Conservation (phyloP, 306 rosid genomes). For the Urtica urens region DNA sequence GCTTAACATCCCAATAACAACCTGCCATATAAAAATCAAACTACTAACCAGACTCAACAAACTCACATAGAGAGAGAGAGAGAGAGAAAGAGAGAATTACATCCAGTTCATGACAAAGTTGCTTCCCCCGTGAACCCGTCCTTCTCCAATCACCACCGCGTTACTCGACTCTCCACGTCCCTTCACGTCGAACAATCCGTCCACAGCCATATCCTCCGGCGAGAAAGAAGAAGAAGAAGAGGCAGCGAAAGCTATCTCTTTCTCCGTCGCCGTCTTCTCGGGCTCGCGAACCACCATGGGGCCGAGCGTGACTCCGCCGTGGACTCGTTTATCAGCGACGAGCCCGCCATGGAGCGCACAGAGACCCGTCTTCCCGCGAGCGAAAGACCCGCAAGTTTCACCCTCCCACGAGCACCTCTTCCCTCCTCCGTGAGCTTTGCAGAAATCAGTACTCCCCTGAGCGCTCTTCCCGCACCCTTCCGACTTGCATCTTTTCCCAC, state of each 20-base stretch:
- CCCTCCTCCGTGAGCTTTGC: conserved; percentile 99
- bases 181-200: conserved; percentile 27
- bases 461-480: conserved; percentile 92
- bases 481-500: conserved; percentile 83
- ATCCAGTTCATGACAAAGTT: conserved; percentile 36
- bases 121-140: conserved; percentile 94
- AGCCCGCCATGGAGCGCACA: conserved; percentile 83
- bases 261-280: conserved; percentile 31
- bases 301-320: conserved; percentile 74
- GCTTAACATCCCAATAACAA: conserved; percentile 21
- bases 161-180: conserved; percentile 14
- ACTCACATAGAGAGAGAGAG: conserved; percentile 7
- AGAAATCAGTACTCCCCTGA: conserved; percentile 89
- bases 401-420: conserved; percentile 90
- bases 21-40: conserved; percentile 24
- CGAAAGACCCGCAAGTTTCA: conserved; percentile 72
- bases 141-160: conserved; percentile 40
- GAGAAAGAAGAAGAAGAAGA: no score
- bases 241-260: conserved; percentile 18
- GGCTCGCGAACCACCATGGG: conserved; percentile 35
- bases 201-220: conserved; percentile 40
- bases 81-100: conserved; percentile 20
- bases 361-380: conserved; percentile 80
- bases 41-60: conserved; percentile 19
- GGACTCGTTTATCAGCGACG: conserved; percentile 88